Evolutionary conservation across 1,139 yeast species (phyloP).

Genomic region (Scheffersomyces lignicola): DNA sequence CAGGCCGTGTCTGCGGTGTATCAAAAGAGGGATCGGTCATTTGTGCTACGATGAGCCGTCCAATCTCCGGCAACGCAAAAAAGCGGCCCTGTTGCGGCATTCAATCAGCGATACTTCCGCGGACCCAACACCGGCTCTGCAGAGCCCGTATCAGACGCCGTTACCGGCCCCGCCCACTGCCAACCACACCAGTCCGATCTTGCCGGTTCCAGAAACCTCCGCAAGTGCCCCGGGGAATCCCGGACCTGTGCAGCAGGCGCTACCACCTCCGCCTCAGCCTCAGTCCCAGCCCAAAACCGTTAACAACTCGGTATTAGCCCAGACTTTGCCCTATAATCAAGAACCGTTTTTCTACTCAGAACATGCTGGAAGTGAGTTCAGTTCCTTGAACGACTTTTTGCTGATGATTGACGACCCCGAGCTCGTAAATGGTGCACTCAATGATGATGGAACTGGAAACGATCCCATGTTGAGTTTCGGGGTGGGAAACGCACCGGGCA

Average conservation of each 20-base stretch:
- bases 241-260: too few species aligned
- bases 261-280: conserved; percentile 8
- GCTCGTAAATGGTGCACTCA: conserved; percentile 51
- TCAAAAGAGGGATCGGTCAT: conserved; percentile 86
- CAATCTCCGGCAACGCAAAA: conserved; percentile 41
- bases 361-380: conserved; percentile 91
- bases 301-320: conserved; percentile 37
- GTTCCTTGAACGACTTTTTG: conserved; percentile 84
- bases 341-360: conserved; percentile 84
- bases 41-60: conserved; percentile 81
- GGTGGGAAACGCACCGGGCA: conserved; percentile 15
- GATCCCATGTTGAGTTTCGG: conserved; percentile 29
- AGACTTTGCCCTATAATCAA: conserved; percentile 53
- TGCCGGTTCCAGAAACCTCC: conserved; percentile 6
- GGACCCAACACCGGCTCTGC: conserved; percentile 8
- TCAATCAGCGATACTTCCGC: conserved; percentile 13
- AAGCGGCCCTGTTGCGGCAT: conserved; percentile 30
- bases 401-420: conserved; percentile 89
- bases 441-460: conserved; percentile 29
- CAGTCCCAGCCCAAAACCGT: conserved; percentile 12
- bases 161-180: conserved; percentile 6
- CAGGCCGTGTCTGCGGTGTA: conserved; percentile 86
- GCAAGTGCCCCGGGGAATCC: conserved; percentile 5
- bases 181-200: conserved; percentile 6
- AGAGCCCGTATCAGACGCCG: conserved; percentile 4